phyloP scores from a whole-genome alignment of 1,284 basidiomycete species.

The Coniferiporia weirii region DNA sequence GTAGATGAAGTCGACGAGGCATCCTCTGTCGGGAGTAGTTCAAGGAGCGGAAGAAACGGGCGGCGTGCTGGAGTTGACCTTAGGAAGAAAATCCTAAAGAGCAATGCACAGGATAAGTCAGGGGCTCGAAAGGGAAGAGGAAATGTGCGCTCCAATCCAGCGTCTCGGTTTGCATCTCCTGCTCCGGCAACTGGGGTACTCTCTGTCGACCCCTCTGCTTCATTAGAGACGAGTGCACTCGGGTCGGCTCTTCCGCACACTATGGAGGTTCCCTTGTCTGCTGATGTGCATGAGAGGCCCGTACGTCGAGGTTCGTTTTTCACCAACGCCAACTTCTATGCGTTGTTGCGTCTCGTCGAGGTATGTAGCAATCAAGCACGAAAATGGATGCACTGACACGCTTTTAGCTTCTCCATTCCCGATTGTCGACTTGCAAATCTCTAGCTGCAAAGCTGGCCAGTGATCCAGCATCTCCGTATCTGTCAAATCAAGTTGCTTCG shows the following conservation, averaged over 20 bases:
- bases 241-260: slow-evolving; percentile 20
- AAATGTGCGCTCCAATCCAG: slow-evolving; percentile 30
- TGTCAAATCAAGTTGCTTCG: slow-evolving; percentile 29
- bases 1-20: slow-evolving; percentile 42
- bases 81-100: slow-evolving; percentile 71
- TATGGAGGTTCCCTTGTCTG: slow-evolving; percentile 16
- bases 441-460: slow-evolving; percentile 49
- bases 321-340: slow-evolving; percentile 87
- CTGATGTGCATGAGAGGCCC: slow-evolving; percentile 18
- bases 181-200: slow-evolving; percentile 40
- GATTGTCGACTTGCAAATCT: slow-evolving; percentile 77
- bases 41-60: slow-evolving; percentile 37
- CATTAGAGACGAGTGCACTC: slow-evolving; percentile 23
- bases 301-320: slow-evolving; percentile 67
- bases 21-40: slow-evolving; percentile 33
- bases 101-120: slow-evolving; percentile 65
- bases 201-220: slow-evolving; percentile 28
- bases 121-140: slow-evolving; percentile 52
- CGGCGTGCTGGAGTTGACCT: slow-evolving; percentile 49
- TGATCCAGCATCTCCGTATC: slow-evolving; percentile 26
- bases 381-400: neutral
- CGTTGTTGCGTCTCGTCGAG: slow-evolving; percentile 79
- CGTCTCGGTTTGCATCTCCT: slow-evolving; percentile 56
- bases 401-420: slow-evolving; percentile 75
- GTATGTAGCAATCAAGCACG: slow-evolving; percentile 38